phyloP scores from a whole-genome alignment of 1,284 basidiomycete species.

The Jaminaea rosea region DNA sequence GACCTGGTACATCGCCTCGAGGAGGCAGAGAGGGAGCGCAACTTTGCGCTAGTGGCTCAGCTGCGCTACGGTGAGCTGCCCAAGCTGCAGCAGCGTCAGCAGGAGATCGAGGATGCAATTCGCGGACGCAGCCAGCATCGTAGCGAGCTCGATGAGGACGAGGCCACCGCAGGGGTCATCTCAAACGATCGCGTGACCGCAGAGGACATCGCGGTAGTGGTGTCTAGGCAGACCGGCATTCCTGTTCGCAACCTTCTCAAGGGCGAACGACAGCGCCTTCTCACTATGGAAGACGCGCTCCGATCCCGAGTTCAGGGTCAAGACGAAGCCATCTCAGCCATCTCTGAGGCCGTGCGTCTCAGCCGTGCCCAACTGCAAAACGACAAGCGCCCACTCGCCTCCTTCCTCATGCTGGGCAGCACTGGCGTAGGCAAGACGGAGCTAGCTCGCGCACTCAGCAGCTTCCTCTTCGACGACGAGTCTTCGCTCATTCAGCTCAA shows the following conservation, averaged over 20 bases:
- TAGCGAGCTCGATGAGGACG: conserved; percentile 2
- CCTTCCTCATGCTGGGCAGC: conserved; percentile 79
- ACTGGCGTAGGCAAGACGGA: conserved; percentile 81
- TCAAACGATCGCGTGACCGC: conserved; percentile 78
- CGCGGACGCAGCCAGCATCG: background rate
- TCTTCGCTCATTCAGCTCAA: conserved; percentile 57
- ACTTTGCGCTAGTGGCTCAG: conserved; percentile 67
- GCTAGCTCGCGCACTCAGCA: conserved; percentile 53
- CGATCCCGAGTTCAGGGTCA: conserved; percentile 74
- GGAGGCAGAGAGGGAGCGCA: conserved; percentile 72
- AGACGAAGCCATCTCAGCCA: conserved; percentile 67
- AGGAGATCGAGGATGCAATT: conserved; percentile 57
- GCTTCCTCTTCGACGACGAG: conserved; percentile 79
- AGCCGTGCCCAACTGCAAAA: conserved; percentile 81
- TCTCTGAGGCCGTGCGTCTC: conserved; percentile 79
- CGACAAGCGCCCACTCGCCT: conserved; percentile 76
- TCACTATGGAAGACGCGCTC: conserved; percentile 77
- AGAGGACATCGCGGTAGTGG: conserved; percentile 75
- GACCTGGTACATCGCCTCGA: conserved; percentile 75
- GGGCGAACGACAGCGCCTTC: conserved; percentile 77
- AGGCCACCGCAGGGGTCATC: conserved; percentile 48
- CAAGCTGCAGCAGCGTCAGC: conserved; percentile 65
- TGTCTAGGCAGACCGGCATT: conserved; percentile 78
- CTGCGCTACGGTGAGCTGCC: conserved; percentile 78
- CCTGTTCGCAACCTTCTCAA: conserved; percentile 79